A percentile compares a stretch with the other conserved stretches of the same genome.
phyloP scores from a whole-genome alignment of 768 basidiomycete species.

The Termitomyces sp. region DNA sequence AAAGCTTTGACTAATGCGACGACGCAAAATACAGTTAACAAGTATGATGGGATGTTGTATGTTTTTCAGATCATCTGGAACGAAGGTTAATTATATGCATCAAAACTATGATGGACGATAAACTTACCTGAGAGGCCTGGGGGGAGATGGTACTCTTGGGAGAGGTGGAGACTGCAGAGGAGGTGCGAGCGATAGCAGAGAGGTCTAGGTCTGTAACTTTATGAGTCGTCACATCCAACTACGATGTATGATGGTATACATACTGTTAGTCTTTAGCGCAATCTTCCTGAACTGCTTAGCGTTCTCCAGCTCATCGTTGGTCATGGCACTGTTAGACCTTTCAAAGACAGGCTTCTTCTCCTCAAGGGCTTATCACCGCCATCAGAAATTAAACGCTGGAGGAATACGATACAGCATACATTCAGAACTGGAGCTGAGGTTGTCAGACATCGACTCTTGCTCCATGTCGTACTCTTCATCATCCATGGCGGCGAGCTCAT shows the following conservation, averaged over 20 bases:
- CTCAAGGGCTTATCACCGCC: slow-evolving; percentile 13
- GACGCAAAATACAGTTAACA: slow-evolving; percentile 1
- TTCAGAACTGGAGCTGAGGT: slow-evolving; percentile 14
- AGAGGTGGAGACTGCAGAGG: slow-evolving; percentile 55
- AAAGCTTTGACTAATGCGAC: neutral
- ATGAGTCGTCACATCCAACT: neutral
- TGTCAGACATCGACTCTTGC: slow-evolving; percentile 21
- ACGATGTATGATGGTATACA: slow-evolving; percentile 8
- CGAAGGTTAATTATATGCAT: neutral
- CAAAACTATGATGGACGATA: neutral
- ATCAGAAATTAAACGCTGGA: neutral
- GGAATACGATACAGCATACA: slow-evolving; percentile 7
- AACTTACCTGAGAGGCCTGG: neutral
- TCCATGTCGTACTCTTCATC: slow-evolving; percentile 52
- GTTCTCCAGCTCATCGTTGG: slow-evolving; percentile 60
- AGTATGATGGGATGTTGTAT: neutral
- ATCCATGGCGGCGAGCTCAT: slow-evolving; percentile 50
- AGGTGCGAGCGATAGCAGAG: slow-evolving; percentile 78
- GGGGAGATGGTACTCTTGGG: slow-evolving; percentile 24
- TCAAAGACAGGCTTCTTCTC: slow-evolving; percentile 23
- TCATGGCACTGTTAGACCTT: slow-evolving; percentile 37
- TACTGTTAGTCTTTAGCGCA: slow-evolving; percentile 59
- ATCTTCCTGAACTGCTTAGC: slow-evolving; percentile 70
- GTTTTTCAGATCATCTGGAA: slow-evolving; percentile 1
- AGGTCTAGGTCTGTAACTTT: slow-evolving; percentile 48